These are phyloP conservation scores for Boletales sp. DNA, from an alignment of 768 basidiomycete species.

Conservation along the genomic window DNA sequence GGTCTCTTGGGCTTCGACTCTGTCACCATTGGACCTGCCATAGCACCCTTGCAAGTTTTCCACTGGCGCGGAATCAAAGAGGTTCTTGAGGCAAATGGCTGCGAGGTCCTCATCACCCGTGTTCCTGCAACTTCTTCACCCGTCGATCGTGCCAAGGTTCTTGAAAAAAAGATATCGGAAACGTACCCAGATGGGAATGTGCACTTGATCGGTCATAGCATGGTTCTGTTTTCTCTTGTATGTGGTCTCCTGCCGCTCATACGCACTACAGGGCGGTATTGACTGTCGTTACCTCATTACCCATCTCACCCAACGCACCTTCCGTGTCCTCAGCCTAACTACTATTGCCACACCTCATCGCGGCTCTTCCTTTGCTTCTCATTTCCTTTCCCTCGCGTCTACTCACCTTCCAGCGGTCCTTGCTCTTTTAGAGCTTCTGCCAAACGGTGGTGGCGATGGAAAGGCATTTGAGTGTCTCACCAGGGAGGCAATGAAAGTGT, in stretches of 20 bases:
- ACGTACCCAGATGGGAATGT: conserved; percentile 80
- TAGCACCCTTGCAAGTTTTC: conserved; percentile 78
- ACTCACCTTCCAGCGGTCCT: conserved; percentile 66
- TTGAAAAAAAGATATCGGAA: conserved; percentile 78
- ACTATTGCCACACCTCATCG: conserved; percentile 95
- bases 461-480: conserved; percentile 90
- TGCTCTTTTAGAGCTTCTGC: conserved; percentile 74
- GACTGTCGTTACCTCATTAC: conserved; percentile 90
- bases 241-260: neutral
- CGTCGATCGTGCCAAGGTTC: conserved; percentile 82
- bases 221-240: conserved; percentile 47
- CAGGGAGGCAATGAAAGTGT: conserved; percentile 76
- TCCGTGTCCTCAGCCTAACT: conserved; percentile 82
- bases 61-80: conserved; percentile 98
- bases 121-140: conserved; percentile 93
- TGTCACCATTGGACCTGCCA: conserved; percentile 72
- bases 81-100: conserved; percentile 83
- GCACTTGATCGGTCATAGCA: conserved; percentile 84
- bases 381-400: conserved; percentile 74
- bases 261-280: conserved; percentile 68
- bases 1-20: conserved; percentile 90
- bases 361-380: conserved; percentile 91
- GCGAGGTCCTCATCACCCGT: conserved; percentile 87
- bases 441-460: conserved; percentile 93
- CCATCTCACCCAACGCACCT: conserved; percentile 71